phyloP scores from a whole-genome alignment of 441 rosid genomes.

The Syzygium malaccense region DNA sequence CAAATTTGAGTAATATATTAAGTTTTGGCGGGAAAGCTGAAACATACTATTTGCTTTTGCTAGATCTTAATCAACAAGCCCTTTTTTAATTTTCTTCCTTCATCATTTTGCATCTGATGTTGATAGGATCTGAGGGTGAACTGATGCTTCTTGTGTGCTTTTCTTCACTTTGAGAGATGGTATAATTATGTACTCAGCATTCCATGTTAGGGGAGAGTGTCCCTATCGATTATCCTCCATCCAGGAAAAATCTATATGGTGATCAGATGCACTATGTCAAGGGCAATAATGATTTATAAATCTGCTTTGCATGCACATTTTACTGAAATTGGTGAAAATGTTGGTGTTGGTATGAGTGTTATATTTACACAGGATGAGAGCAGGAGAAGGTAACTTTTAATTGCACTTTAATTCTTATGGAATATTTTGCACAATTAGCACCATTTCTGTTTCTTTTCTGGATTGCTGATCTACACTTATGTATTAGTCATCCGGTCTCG shows the following conservation, averaged over 20 bases:
- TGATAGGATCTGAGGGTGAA: not conserved
- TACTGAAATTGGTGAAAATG: not conserved
- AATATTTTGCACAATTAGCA: not conserved
- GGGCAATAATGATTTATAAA: not conserved
- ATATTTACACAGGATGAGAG: not conserved
- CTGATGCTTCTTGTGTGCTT: not conserved
- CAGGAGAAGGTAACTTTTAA: not conserved
- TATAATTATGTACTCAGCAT: not conserved
- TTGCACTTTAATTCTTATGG: not conserved
- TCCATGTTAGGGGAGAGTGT: not conserved
- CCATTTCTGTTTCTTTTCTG: not conserved
- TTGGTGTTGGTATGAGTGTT: not conserved
- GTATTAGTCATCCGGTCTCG: not conserved
- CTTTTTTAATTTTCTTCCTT: not conserved
- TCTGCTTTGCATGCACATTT: not conserved
- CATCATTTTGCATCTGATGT: not conserved
- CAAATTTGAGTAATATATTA: not conserved
- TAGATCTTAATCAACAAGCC: not conserved
- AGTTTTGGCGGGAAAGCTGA: not conserved
- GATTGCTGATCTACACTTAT: not conserved
- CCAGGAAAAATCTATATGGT: not conserved
- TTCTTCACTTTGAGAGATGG: not conserved
- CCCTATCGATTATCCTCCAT: not conserved
- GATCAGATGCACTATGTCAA: not conserved
- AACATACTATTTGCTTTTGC: not conserved